phyloP scores from a whole-genome alignment of 2,329 filamentous ascomycete genomes.

The Mollisiaceae sp. region DNA sequence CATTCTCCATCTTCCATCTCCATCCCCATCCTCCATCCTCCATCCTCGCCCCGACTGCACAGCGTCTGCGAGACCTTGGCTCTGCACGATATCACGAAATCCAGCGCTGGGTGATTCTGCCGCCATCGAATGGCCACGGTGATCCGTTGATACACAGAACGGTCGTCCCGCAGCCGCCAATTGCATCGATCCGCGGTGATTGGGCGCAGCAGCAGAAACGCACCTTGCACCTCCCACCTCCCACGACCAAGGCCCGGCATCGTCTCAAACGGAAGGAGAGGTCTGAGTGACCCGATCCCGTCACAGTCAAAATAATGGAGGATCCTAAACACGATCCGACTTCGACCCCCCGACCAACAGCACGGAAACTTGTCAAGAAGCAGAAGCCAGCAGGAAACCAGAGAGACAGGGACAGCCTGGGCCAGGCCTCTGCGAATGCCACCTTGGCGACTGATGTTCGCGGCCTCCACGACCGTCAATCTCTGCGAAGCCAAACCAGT shows the following conservation, averaged over 20 bases:
- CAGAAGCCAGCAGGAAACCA: background rate
- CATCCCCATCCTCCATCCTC: too few relatives aligned
- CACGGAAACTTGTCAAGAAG: background rate
- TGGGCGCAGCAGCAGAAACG: background rate
- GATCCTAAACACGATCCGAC: background rate
- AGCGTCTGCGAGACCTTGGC: slow-evolving; percentile 2
- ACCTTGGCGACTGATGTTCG: slow-evolving; percentile 54
- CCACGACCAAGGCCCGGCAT: too few relatives aligned
- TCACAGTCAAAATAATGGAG: background rate
- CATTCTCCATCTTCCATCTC: too few relatives aligned
- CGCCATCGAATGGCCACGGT: slow-evolving; percentile 17
- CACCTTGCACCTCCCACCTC: too few relatives aligned
- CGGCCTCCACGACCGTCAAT: slow-evolving; percentile 56
- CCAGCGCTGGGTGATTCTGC: slow-evolving; percentile 5
- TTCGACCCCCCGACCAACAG: background rate
- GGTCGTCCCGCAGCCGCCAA: too few relatives aligned
- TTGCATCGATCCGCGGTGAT: background rate
- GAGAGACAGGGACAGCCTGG: too few relatives aligned
- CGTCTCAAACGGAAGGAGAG: background rate
- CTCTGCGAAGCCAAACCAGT: slow-evolving; percentile 66
- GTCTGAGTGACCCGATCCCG: background rate
- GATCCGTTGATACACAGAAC: slow-evolving; percentile 19
- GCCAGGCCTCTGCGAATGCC: slow-evolving; percentile 36
- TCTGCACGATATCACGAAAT: background rate
- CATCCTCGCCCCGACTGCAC: background rate